Evolutionary conservation across 441 rosid species (phyloP).

Genomic region (Sinapis alba): DNA sequence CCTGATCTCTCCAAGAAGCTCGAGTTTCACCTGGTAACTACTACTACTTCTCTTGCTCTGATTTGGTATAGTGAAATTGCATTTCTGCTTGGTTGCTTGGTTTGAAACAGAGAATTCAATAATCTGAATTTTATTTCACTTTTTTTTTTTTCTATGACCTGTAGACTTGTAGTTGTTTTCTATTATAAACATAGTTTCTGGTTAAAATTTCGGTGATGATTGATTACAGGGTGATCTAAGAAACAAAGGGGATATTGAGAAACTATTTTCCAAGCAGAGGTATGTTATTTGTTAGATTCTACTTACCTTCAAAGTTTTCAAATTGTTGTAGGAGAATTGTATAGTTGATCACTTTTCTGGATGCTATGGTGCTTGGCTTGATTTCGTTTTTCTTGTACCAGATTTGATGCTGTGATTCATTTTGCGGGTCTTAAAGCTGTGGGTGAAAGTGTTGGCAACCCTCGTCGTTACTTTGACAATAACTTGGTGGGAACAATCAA

Average conservation of each 20-base stretch:
- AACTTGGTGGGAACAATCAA: conserved; percentile 75
- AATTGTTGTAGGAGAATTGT: background rate
- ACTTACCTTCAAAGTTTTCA: background rate
- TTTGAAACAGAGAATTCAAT: background rate
- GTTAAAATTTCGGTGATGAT: background rate
- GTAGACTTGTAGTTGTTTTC: background rate
- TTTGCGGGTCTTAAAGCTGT: conserved; percentile 81
- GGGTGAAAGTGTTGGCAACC: conserved; percentile 63
- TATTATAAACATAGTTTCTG: background rate
- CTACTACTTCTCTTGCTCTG: conserved; percentile 7
- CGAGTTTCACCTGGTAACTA: conserved; percentile 50
- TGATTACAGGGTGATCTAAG: conserved; percentile 70
- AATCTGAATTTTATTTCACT: background rate
- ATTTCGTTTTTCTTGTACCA: conserved; percentile 25
- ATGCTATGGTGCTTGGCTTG: background rate
- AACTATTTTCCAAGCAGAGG: conserved; percentile 61
- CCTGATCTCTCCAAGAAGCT: conserved; percentile 66
- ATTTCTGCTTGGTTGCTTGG: background rate
- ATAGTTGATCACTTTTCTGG: conserved; percentile 1
- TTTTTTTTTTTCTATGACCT: background rate
- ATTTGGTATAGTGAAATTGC: background rate
- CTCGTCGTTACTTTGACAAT: conserved; percentile 66
- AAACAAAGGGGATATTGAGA: conserved; percentile 64
- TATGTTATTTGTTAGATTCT: conserved; percentile 28
- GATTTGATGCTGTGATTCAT: conserved; percentile 77